A percentile compares a stretch with the other conserved stretches of the same genome.
phyloP scores from a whole-genome alignment of 345 rosid species.

The Abelmoschus esculentus region DNA sequence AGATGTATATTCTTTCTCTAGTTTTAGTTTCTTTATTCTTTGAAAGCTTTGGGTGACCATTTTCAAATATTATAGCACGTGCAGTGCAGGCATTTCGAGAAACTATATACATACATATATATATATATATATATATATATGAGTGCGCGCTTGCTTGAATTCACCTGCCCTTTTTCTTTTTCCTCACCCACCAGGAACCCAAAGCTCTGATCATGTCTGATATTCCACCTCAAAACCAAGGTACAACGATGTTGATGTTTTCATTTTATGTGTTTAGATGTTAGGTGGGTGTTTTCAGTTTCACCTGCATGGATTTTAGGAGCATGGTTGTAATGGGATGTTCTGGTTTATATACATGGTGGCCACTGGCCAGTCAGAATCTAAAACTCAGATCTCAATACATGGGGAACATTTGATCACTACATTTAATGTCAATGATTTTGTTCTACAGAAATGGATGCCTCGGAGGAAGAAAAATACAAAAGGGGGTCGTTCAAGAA shows the following conservation, averaged over 20 bases:
- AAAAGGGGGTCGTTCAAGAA: constrained; percentile 63
- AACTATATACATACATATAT: neutral
- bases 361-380: too few species aligned
- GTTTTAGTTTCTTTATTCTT: neutral
- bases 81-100: constrained; percentile 40
- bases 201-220: constrained; percentile 37
- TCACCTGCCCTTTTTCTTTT: neutral
- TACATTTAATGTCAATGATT: neutral
- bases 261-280: too few species aligned
- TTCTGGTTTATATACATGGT: too few species aligned
- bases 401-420: neutral
- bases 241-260: constrained; percentile 3
- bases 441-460: constrained; percentile 28
- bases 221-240: constrained; percentile 20
- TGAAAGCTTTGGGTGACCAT: neutral
- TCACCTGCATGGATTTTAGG: neutral
- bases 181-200: constrained; percentile 14
- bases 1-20: constrained; percentile 31
- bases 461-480: constrained; percentile 41
- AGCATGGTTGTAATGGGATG: neutral
- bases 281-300: too few species aligned
- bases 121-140: too few species aligned
- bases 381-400: too few species aligned
- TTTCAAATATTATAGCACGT: neutral
- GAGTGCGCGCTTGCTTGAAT: constrained; percentile 16